phyloP scores from a whole-genome alignment of 495 filamentous ascomycete genomes.

The Talaromyces adpressus region DNA sequence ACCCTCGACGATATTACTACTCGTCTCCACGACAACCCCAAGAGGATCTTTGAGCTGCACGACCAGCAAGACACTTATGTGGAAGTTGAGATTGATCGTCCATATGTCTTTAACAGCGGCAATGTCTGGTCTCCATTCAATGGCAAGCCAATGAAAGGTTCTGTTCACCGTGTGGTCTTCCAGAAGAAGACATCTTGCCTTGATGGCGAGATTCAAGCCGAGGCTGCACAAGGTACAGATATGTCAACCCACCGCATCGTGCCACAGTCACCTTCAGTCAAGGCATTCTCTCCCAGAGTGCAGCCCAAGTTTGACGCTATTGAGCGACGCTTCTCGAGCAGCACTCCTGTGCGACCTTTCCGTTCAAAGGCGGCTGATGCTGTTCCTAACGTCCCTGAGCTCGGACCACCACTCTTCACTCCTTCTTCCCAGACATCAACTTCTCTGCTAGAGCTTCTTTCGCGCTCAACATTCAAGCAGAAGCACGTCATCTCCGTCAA shows the following conservation, averaged over 20 bases:
- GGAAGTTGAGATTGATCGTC: slow-evolving; percentile 68
- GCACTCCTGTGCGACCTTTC: slow-evolving; percentile 29
- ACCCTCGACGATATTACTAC: slow-evolving; percentile 66
- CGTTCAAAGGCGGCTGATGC: slow-evolving; percentile 23
- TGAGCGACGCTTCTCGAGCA: slow-evolving; percentile 36
- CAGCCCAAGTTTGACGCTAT: slow-evolving; percentile 38
- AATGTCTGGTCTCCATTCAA: slow-evolving; percentile 68
- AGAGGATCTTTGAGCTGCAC: slow-evolving; percentile 80
- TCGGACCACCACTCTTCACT: slow-evolving; percentile 44
- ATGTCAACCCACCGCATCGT: slow-evolving; percentile 66
- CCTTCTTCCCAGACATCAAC: slow-evolving; percentile 42
- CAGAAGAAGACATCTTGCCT: slow-evolving; percentile 70
- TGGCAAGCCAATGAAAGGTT: slow-evolving; percentile 62
- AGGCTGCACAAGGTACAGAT: slow-evolving; percentile 57
- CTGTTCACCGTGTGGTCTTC: slow-evolving; percentile 74
- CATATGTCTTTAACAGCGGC: slow-evolving; percentile 50
- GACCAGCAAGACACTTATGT: slow-evolving; percentile 69
- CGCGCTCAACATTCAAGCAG: slow-evolving; percentile 75
- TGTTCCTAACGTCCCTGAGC: slow-evolving; percentile 36
- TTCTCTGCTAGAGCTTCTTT: slow-evolving; percentile 61
- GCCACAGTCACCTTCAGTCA: slow-evolving; percentile 48
- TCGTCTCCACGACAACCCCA: slow-evolving; percentile 73
- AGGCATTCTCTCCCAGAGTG: slow-evolving; percentile 40
- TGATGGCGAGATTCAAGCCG: slow-evolving; percentile 55
- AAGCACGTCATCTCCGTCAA: slow-evolving; percentile 84